Base-by-base conservation (phyloP, 768 basidiomycete species). In the Paxillus rubicundulus region DNA sequence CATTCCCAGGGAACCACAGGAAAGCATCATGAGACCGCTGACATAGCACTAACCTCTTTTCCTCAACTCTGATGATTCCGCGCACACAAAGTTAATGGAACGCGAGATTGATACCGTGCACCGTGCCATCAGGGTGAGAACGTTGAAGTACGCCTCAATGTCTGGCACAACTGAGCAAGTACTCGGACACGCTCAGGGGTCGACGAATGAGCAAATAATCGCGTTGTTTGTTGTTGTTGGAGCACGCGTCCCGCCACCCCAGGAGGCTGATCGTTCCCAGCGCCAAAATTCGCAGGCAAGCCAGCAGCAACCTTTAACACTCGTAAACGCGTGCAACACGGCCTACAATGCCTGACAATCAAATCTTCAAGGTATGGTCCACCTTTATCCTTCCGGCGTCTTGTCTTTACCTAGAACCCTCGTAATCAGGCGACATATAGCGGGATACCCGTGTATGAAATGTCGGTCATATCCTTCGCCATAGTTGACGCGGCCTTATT, bases 391-490 rank as follows among this genome's bases (percentile, higher is more conserved):
- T 36, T 42, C 44, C 10, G 0, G 34, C 34, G 8, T 18, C 45
- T 20, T 12, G 10, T 20, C 45, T 12, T 44, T 34, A n/a, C 56
- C 59, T 50, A 27, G 18, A 14, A 2, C 46, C 9, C 44, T 45
- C 46, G 54, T 49, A 59, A 47, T 33, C 66, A 93, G 91, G 91
- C 91, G 54, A 93, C 91, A 18, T 93, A 93, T 69, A 93, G 92
- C 71, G 92, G 91, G 40, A 92, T 93, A 59, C 91, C 91, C 58
- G 91, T 93, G 40, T 93, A 90, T 61, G 91, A 93, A 73, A 92
- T 93, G 91, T 92, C 67, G 64, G 87, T 76, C 34, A 27, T 45
- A 45, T 59, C 66, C 55, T 66, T 69, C 75, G 63, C 73, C 72
- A 14, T 28, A n/a, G 38, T 34, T 21, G 63, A 69, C 71, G 69